Evolutionary conservation across 441 rosid genomes (phyloP).

Genomic region (Dalechampia spathulata): DNA sequence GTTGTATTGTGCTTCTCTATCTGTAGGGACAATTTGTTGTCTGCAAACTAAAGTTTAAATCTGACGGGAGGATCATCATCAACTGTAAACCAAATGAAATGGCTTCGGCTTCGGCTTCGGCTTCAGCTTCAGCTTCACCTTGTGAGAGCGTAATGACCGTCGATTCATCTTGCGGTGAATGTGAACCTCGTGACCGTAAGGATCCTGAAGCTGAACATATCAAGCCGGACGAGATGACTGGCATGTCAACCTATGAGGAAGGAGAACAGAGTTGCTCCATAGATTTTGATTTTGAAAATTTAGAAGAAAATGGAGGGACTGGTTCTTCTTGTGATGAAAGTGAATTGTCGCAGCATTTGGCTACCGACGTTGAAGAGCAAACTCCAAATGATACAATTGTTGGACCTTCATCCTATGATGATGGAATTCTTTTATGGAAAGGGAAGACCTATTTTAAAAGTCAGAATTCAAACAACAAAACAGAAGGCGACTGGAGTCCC

Average conservation of each 20-base stretch:
- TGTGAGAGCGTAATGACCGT: background rate
- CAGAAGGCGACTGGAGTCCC: slow-evolving; percentile 6
- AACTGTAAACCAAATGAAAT: background rate
- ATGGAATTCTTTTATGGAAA: background rate
- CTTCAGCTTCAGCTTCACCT: slow-evolving; percentile 1
- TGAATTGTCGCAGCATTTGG: background rate
- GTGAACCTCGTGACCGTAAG: background rate
- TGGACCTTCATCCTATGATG: background rate
- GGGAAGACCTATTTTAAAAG: background rate
- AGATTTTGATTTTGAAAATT: slow-evolving; percentile 2
- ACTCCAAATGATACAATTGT: background rate
- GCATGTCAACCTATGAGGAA: background rate
- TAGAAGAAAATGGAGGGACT: background rate
- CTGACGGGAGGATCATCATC: background rate
- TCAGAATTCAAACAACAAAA: background rate
- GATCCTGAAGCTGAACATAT: background rate
- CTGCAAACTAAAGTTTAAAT: background rate
- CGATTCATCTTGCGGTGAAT: slow-evolving; percentile 1
- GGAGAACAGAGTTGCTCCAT: background rate
- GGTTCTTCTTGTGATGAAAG: background rate
- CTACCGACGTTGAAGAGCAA: background rate
- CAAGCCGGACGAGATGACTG: background rate
- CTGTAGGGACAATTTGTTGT: slow-evolving; percentile 15
- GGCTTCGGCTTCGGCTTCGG: background rate
- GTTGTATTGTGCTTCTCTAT: background rate